A percentile compares a stretch with the other conserved stretches of the same genome.
Conservation (phyloP, 106 monocot species). For the Apostasia shenzhenica region DNA sequence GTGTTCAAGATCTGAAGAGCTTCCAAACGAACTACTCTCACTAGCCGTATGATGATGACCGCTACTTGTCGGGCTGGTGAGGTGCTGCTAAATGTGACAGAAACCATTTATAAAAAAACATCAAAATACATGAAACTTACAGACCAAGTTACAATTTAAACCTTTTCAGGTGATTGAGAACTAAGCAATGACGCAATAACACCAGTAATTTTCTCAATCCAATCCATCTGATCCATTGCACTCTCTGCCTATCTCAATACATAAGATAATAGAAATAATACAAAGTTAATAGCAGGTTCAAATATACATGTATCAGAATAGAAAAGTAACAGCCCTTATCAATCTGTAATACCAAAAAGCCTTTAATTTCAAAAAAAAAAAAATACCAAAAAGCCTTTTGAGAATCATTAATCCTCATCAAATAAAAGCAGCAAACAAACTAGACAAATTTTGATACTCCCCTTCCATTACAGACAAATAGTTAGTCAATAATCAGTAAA, state of each 20-base stretch:
- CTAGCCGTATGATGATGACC: slow-evolving; percentile 28
- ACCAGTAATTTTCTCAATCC: slow-evolving; percentile 99
- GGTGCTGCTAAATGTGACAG: slow-evolving; percentile 33
- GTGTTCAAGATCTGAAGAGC: slow-evolving; percentile 72
- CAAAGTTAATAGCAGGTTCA: too few species aligned
- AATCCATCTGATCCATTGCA: slow-evolving; percentile 98
- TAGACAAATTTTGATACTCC: too few species aligned
- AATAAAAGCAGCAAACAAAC: too few species aligned
- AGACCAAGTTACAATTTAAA: slow-evolving; percentile 13
- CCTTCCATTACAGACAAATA: too few species aligned
- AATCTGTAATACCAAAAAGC: too few species aligned
- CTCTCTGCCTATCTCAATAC: slow-evolving; percentile 78
- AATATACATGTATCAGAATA: too few species aligned
- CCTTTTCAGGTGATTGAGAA: slow-evolving; percentile 94
- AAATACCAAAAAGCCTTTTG: too few species aligned
- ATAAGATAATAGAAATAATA: background rate
- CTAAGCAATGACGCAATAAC: slow-evolving; percentile 96
- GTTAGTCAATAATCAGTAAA: too few species aligned
- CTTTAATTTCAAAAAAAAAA: too few species aligned
- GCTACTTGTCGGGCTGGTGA: slow-evolving; percentile 50
- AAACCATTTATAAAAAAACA: background rate
- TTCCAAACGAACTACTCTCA: slow-evolving; percentile 72
- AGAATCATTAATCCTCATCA: too few species aligned
- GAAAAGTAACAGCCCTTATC: too few species aligned
- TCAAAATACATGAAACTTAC: background rate